These are phyloP conservation scores for Exophiala sp. DNA, from an alignment of 2,329 filamentous ascomycete species.

Conservation along the genomic window DNA sequence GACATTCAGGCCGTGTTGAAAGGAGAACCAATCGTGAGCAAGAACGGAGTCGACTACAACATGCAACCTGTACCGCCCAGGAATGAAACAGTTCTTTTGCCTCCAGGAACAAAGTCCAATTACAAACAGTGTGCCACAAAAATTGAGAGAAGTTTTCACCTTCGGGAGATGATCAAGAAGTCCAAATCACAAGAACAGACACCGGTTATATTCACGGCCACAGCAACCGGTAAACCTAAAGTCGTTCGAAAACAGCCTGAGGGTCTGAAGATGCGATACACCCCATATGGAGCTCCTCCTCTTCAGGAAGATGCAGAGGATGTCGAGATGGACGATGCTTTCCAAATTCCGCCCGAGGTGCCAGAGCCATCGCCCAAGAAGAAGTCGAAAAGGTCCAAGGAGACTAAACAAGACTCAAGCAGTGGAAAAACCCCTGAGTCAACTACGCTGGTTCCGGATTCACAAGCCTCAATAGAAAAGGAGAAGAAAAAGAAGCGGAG, in stretches of 20 bases:
- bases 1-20: constrained; percentile 40
- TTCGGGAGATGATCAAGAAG: constrained; percentile 17
- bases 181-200: constrained; percentile 1
- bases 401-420: constrained; percentile 1
- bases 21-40: constrained; percentile 40
- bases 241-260: constrained; percentile 41
- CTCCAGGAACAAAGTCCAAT: constrained; percentile 28
- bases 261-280: constrained; percentile 43
- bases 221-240: constrained; percentile 31
- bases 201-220: constrained; percentile 21
- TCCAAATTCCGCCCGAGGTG: constrained; percentile 5
- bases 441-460: background rate
- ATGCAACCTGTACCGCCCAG: constrained; percentile 13
- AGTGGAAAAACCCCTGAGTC: constrained; percentile 9
- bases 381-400: background rate
- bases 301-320: background rate
- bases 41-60: constrained; percentile 38
- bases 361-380: constrained; percentile 2
- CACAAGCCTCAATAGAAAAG: constrained; percentile 10
- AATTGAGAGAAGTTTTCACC: constrained; percentile 28
- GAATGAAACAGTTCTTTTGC: constrained; percentile 36
- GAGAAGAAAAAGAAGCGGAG: constrained; percentile 22
- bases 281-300: constrained; percentile 36
- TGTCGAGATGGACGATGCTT: constrained; percentile 17
- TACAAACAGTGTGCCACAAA: constrained; percentile 21